Base-by-base conservation (phyloP, 148 eudicot species). In the Rhododendron mucronatum region DNA sequence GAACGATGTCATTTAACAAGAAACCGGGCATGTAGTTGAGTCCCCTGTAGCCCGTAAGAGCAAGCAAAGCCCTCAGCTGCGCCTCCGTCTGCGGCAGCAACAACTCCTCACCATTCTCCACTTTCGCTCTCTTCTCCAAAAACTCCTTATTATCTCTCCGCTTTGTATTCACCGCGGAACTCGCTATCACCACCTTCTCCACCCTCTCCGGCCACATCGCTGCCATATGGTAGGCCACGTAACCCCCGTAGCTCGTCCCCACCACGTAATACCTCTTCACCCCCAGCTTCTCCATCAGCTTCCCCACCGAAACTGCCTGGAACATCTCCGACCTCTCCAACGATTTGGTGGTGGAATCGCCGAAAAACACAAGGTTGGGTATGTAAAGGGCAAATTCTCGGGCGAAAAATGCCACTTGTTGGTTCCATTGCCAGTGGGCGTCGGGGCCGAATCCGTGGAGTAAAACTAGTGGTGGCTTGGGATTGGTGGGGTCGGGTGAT, bases 161-260 rank as follows among this genome's bases (percentile, higher is more conserved):
- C 86, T 65, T 85, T 87, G 88, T 84, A 82, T 91, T 92, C 9
- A 90, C 90, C 0, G 81, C 94, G 0, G 94, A 92, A 48, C 93
- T 92, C 1, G 94, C 94, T 5, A 92, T 88, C 86, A 91, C 92
- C 83, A 91, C 91, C 83, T 88, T 92, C 74, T 86, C 92, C 33
- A 93, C 95, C 88, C 89, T 90, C 44, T 92, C 95, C 83, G 93
- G 92, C 91, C 89, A 91, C 93, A 81, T 90, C 45, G 5, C 28
- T 79, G 92, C 93, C 92, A 93, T 85, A 0, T 45, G 82, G 63
- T 93, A 93, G 48, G 93, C 93, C 86, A 93, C 95, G 53, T 89
- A 90, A 4, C 95, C 95, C 0, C 95, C 95, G 53, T 93, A 93
- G 85, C 95, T 93, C 41, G 92, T 93, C 45, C 95, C 95, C 23